A percentile compares a stretch with the other conserved stretches of the same genome.
These are phyloP conservation scores for Coffea eugenioides DNA, from an alignment of 257 asterid genomes.

Conservation along the genomic window DNA sequence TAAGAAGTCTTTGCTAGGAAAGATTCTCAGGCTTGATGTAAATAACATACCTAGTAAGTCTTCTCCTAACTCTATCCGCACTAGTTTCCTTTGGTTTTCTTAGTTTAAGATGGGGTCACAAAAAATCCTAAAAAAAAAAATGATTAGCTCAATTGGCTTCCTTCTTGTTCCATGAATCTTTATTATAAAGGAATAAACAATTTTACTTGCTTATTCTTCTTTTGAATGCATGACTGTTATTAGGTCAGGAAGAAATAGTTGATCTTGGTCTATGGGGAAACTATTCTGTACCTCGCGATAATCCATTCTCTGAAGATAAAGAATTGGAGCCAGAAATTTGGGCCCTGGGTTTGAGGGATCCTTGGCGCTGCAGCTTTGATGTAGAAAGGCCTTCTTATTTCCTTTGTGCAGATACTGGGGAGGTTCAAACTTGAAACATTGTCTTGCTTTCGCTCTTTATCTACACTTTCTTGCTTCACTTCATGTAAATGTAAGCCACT, in stretches of 20 bases:
- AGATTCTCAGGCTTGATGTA: constrained; percentile 77
- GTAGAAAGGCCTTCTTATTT: constrained; percentile 86
- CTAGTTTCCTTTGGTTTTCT: neutral
- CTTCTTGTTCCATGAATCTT: too few species aligned
- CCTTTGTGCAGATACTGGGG: constrained; percentile 75
- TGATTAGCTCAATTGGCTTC: too few species aligned
- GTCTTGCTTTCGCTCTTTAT: neutral
- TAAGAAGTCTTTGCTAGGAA: constrained; percentile 84
- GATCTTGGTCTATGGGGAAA: constrained; percentile 77
- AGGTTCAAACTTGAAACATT: constrained; percentile 46
- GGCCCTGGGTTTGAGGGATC: constrained; percentile 81
- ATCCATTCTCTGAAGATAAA: constrained; percentile 60
- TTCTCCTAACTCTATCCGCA: neutral
- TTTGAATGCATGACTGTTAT: constrained; percentile 3
- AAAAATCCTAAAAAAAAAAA: too few species aligned
- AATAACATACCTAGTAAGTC: constrained; percentile 70
- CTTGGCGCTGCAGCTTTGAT: constrained; percentile 97
- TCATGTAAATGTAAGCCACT: neutral
- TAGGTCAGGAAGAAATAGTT: constrained; percentile 56
- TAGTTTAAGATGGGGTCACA: neutral
- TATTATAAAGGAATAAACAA: too few species aligned
- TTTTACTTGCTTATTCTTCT: neutral
- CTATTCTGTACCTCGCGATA: constrained; percentile 69
- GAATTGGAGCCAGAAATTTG: constrained; percentile 70
- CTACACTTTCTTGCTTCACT: neutral